Evolutionary conservation across 2,329 filamentous ascomycete genomes (phyloP), one percentile per base, ranked within the genome.

Genomic region (Ophiocordyceps sinensis): DNA sequence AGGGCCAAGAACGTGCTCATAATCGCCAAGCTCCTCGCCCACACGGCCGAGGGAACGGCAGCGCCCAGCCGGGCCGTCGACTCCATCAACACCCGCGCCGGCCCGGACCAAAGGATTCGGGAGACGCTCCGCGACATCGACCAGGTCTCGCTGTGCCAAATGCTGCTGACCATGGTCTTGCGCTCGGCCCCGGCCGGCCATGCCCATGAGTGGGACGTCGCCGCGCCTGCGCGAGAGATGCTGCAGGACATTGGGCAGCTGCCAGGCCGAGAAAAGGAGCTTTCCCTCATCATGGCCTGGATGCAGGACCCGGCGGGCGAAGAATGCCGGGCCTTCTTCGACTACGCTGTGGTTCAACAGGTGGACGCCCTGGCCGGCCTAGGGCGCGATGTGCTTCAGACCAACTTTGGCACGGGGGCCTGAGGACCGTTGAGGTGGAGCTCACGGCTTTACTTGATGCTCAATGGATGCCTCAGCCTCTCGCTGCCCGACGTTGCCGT

Each of bases 121-220:
- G 48, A 62, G 17, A 44, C 52, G 0, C 49, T 75, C 15, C 51
- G 53, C 4, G 59, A 62, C 14, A 63, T 70, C 10, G 73, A 77
- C 43, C 70, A 71, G 45, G 63, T 72, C 3, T 69, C 66, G 10
- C 56, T 75, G 39, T 70, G 68, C 45, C 71, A 77, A 48, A 67
- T 67, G 41, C 51, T 77, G 13, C 57, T 76, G 41, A 57, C 65
- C 31, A 61, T 78, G 49, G 60, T 70, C 12, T 46, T 67, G 17
- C 55, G 61, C 28, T 62, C 66, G 37, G 63, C 59, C 1, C 63
- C 63, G 0, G 47, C 54, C 26, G 66, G 60, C 5, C 64, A 69
- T 45, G 61, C 62, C 6, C 55, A 61, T 7, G 63, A 65, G 7
- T 75, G 70, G 65, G 61, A 61, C 23, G 56, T 73, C 3, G 51